A percentile compares a stretch with the other conserved stretches of the same genome.
phyloP scores from a whole-genome alignment of 345 rosid species.

The Lumnitzera racemosa region DNA sequence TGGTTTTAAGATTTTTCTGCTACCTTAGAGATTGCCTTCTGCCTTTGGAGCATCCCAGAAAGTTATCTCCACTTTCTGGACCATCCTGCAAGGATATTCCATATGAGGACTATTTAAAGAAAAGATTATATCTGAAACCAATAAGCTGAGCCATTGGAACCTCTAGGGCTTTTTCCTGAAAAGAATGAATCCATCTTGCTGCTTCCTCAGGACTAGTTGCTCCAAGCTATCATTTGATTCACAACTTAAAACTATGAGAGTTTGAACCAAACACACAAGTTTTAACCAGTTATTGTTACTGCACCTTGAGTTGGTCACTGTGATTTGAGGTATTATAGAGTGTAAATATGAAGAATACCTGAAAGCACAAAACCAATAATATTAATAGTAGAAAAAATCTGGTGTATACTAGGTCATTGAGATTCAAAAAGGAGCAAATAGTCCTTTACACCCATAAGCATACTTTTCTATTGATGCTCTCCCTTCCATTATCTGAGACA shows the following conservation, averaged over 20 bases:
- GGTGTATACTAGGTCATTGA: background rate
- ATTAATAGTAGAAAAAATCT: background rate
- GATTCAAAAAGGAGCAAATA: background rate
- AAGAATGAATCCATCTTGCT: conserved; percentile 84
- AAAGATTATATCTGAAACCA: background rate
- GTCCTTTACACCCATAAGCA: conserved; percentile 6
- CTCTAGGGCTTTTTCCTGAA: conserved; percentile 79
- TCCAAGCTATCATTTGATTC: conserved; percentile 53
- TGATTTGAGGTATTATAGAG: conserved; percentile 82
- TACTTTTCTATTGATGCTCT: conserved; percentile 88
- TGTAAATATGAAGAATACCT: conserved; percentile 87
- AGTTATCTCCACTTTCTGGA: conserved; percentile 34
- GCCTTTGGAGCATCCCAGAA: conserved; percentile 49
- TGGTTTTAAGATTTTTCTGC: background rate
- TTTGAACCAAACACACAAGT: background rate
- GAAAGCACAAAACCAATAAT: conserved; percentile 19
- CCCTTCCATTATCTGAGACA: conserved; percentile 89
- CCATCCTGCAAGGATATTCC: conserved; percentile 40
- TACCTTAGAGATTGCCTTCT: conserved; percentile 73
- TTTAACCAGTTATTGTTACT: background rate
- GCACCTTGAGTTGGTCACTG: conserved; percentile 90
- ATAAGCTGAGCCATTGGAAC: conserved; percentile 22
- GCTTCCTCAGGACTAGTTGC: conserved; percentile 96
- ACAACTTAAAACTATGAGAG: conserved; percentile 5
- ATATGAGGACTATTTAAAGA: background rate